Percentiles rank a stretch among this genome's conserved stretches.
These are phyloP conservation scores for Agrocybe praecox DNA, from an alignment of 768 basidiomycete genomes.

Conservation along the genomic window DNA sequence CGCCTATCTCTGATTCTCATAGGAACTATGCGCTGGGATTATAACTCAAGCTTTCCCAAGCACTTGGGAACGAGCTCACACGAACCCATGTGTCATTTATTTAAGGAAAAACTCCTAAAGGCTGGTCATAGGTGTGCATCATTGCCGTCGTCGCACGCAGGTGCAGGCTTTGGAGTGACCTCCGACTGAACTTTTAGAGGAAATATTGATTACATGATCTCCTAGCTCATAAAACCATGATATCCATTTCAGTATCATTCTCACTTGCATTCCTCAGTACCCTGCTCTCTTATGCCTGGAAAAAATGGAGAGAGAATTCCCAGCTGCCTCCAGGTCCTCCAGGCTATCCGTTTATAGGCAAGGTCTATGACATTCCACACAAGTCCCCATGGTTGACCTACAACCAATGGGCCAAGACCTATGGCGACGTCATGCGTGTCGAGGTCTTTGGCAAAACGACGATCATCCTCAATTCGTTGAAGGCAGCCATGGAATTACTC, in stretches of 20 bases:
- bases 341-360: constrained; percentile 33
- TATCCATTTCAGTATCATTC: not conserved
- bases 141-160: too few species aligned
- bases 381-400: constrained; percentile 32
- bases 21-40: too few species aligned
- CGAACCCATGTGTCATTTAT: too few species aligned
- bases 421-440: constrained; percentile 31
- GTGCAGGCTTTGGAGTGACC: too few species aligned
- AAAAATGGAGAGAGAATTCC: not conserved
- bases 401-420: constrained; percentile 29
- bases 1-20: too few species aligned
- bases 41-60: too few species aligned
- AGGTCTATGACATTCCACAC: constrained; percentile 30
- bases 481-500: constrained; percentile 43
- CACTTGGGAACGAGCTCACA: too few species aligned
- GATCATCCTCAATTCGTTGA: constrained; percentile 41
- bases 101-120: too few species aligned
- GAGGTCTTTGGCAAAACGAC: constrained; percentile 36
- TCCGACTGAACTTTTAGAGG: too few species aligned
- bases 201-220: too few species aligned
- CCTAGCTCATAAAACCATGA: too few species aligned
- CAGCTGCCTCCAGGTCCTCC: constrained; percentile 35
- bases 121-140: too few species aligned
- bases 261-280: not conserved
- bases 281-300: not conserved